A percentile compares a stretch with the other conserved stretches of the same genome.
Conservation (phyloP, 1,284 basidiomycete genomes). For the Somion occarium region DNA sequence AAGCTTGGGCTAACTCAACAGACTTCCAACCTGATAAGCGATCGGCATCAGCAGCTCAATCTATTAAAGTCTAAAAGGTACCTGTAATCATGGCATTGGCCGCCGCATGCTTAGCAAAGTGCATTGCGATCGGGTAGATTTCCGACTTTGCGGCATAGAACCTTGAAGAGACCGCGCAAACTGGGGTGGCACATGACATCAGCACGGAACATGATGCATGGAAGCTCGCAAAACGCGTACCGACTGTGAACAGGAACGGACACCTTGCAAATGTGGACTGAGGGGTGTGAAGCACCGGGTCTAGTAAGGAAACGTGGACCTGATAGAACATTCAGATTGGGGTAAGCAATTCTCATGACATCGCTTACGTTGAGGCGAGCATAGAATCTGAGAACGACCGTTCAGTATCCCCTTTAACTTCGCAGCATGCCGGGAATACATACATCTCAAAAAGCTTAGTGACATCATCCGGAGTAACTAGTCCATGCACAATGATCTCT, state of each 20-base stretch:
- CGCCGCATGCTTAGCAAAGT: slow-evolving; percentile 78
- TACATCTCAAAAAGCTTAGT: slow-evolving; percentile 82
- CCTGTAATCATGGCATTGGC: slow-evolving; percentile 65
- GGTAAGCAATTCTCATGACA: slow-evolving; percentile 3
- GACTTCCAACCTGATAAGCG: slow-evolving; percentile 64
- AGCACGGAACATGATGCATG: slow-evolving; percentile 3
- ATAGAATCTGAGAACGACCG: slow-evolving; percentile 48
- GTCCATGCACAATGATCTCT: slow-evolving; percentile 76
- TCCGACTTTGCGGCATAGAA: slow-evolving; percentile 73
- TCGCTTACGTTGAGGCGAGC: slow-evolving; percentile 60
- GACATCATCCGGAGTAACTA: slow-evolving; percentile 78
- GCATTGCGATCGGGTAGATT: slow-evolving; percentile 82
- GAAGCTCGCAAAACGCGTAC: slow-evolving; percentile 38
- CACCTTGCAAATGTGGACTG: slow-evolving; percentile 70
- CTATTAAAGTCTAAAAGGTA: neutral
- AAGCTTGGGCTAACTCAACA: slow-evolving; percentile 53
- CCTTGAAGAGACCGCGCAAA: slow-evolving; percentile 74
- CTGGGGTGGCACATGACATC: slow-evolving; percentile 29
- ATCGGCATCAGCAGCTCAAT: neutral
- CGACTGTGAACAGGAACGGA: slow-evolving; percentile 79
- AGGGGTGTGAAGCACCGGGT: slow-evolving; percentile 70
- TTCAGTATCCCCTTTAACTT: slow-evolving; percentile 2
- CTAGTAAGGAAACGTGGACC: slow-evolving; percentile 72
- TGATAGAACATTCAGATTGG: slow-evolving; percentile 20
- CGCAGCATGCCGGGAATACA: slow-evolving; percentile 24